Conservation (phyloP, 2,329 filamentous ascomycete species). For the Colletotrichum sojae region DNA sequence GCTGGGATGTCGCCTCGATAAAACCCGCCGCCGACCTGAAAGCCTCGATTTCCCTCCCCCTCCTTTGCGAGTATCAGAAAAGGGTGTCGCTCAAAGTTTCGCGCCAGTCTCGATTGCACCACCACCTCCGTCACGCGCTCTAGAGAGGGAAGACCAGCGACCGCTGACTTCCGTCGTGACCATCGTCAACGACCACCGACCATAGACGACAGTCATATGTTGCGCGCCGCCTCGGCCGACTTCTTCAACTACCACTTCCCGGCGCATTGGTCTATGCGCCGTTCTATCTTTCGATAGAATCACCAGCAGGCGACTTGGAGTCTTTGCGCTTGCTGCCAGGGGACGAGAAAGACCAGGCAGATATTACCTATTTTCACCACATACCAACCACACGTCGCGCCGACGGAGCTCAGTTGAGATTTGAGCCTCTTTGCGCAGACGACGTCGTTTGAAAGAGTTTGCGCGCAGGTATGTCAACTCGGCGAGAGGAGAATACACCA, state of each 20-base stretch:
- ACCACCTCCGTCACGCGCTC: conserved; percentile 15
- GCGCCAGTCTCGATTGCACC: conserved; percentile 5
- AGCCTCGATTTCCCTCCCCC: conserved; percentile 6
- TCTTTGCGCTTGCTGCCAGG: conserved; percentile 76
- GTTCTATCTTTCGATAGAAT: conserved; percentile 54
- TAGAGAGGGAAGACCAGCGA: conserved; percentile 8
- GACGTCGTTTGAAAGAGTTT: conserved; percentile 7
- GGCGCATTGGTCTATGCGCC: conserved; percentile 62
- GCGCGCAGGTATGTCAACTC: conserved; percentile 20
- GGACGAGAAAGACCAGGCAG: conserved; percentile 70
- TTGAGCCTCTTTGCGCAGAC: conserved; percentile 7
- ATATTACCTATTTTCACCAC: conserved; percentile 22
- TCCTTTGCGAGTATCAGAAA: conserved; percentile 13
- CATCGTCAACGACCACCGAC: neutral
- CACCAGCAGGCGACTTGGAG: conserved; percentile 73
- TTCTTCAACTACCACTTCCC: conserved; percentile 42
- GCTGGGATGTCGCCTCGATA: conserved; percentile 32
- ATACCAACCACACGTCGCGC: conserved; percentile 4
- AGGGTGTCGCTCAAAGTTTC: conserved; percentile 12
- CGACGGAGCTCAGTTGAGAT: neutral
- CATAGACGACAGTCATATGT: conserved; percentile 26
- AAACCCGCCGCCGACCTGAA: conserved; percentile 1
- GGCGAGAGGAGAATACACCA: neutral
- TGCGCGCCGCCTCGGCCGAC: conserved; percentile 30
- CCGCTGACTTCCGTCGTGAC: neutral